These are phyloP conservation scores for Trichosporon ovoides DNA, from an alignment of 1,284 basidiomycete genomes.

Conservation along the genomic window DNA sequence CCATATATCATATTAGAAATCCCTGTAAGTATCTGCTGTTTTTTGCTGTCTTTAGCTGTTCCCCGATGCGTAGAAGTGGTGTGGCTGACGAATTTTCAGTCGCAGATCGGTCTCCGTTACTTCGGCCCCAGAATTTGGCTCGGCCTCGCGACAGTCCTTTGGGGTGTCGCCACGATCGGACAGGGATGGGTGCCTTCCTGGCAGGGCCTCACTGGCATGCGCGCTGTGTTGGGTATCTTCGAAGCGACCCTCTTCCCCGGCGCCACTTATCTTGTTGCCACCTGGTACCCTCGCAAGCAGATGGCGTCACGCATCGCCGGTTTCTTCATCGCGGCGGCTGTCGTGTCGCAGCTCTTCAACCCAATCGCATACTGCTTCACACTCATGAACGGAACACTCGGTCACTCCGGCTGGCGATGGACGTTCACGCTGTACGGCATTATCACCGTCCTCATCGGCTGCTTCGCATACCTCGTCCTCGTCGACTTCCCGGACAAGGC, in stretches of 20 bases:
- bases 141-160: slow-evolving; percentile 24
- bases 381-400: slow-evolving; percentile 6
- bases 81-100: background rate
- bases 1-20: slow-evolving; percentile 47
- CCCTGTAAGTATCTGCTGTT: background rate
- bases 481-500: slow-evolving; percentile 52
- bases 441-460: slow-evolving; percentile 38
- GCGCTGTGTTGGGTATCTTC: slow-evolving; percentile 47
- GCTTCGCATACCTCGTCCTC: slow-evolving; percentile 15
- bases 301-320: slow-evolving; percentile 40
- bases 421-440: slow-evolving; percentile 19
- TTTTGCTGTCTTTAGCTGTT: too few relatives aligned
- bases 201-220: slow-evolving; percentile 42
- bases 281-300: slow-evolving; percentile 51
- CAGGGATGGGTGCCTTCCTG: slow-evolving; percentile 39
- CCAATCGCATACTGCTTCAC: slow-evolving; percentile 14
- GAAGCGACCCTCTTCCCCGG: slow-evolving; percentile 44
- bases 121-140: slow-evolving; percentile 14
- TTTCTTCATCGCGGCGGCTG: slow-evolving; percentile 45
- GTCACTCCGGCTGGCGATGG: slow-evolving; percentile 13
- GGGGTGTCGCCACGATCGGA: slow-evolving; percentile 47
- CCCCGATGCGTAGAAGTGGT: too few relatives aligned
- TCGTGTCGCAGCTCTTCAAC: slow-evolving; percentile 11
- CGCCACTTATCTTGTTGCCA: slow-evolving; percentile 48
- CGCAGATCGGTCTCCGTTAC: slow-evolving; percentile 24